These are phyloP conservation scores for Tuber melanosporum DNA, from an alignment of 495 filamentous ascomycete genomes.

Conservation along the genomic window DNA sequence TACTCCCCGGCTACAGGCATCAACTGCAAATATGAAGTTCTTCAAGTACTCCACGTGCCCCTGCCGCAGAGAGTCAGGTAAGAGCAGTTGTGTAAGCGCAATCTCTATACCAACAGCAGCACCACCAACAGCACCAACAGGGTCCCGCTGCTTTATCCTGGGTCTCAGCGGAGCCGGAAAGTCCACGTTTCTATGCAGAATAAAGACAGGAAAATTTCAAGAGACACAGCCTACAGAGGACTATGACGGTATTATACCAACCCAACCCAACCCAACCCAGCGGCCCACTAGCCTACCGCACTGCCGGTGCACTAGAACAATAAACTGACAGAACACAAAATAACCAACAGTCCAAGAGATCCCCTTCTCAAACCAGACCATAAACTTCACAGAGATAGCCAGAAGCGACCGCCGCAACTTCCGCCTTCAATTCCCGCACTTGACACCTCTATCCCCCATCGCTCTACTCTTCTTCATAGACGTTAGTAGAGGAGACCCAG, in stretches of 20 bases:
- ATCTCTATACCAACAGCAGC: neutral
- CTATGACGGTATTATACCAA: slow-evolving; percentile 19
- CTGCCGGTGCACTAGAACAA: neutral
- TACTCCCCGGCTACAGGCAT: neutral
- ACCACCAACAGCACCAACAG: slow-evolving; percentile 8
- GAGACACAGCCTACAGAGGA: slow-evolving; percentile 22
- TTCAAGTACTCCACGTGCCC: neutral
- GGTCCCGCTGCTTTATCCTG: slow-evolving; percentile 30
- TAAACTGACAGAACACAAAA: slow-evolving; percentile 11
- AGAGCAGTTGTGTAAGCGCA: neutral
- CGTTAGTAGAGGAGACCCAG: slow-evolving; percentile 10
- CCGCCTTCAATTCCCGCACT: slow-evolving; percentile 32
- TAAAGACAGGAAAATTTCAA: slow-evolving; percentile 32
- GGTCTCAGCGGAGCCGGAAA: slow-evolving; percentile 36
- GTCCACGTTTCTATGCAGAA: slow-evolving; percentile 32
- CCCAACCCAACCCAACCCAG: neutral
- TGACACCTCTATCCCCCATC: slow-evolving; percentile 16
- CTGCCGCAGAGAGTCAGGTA: neutral
- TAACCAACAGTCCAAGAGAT: slow-evolving; percentile 30
- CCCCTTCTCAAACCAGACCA: slow-evolving; percentile 26
- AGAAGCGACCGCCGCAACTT: slow-evolving; percentile 34
- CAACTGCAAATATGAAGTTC: neutral
- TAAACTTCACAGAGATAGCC: slow-evolving; percentile 35
- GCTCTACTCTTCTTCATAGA: slow-evolving; percentile 38
- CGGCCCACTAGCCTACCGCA: neutral